Evolutionary conservation across 2,329 filamentous ascomycete genomes (phyloP), one percentile per base, ranked within the genome.

Genomic region (Arthrobotrys sinensis): DNA sequence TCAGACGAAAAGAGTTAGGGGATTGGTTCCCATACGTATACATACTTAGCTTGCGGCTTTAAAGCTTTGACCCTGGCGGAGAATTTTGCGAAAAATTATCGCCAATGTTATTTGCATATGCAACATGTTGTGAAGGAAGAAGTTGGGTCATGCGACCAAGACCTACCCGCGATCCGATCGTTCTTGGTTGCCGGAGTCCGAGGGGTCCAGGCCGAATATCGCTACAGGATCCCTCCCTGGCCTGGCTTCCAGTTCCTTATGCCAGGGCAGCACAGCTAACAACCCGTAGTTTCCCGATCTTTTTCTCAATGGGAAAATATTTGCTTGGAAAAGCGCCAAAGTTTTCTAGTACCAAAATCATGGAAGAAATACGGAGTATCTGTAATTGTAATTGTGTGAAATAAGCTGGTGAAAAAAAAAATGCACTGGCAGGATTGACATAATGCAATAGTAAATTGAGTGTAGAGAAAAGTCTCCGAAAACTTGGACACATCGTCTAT

Each of bases 151-250:
- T 60, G 55, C 16, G 55, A 28, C 34, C 11, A 4, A 57, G n/a
- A 34, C 36, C 53, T 5, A 36, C 16, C 40, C 34, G 53, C n/a
- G 53, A 60, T 65, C 24, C 36, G 14, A 52, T 11, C 36, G 62
- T 45, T n/a, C 48, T 67, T 53, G 24, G 34, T 55, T 53, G 34
- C 43, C 69, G 60, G 62, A 57, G 69, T 60, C 69, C 60, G 48
- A 73, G 50, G 55, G 11, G 48, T 64, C 50, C 48, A 50, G 53
- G 24, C 66, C 21, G 4, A 52, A 62, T 34, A 32, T n/a, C 60
- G 60, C 21, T 64, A 64, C 14, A 46, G 19, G 21, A 48, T 64
- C 60, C 60, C 16, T 60, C 36, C 55, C 55, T 60, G 55, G 55
- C 55, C 28, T 60, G 36, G 55, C 19, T 60, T 43, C n/a, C 5